Percentiles rank a stretch among this genome's conserved stretches.
These are phyloP conservation scores for Crotalaria pallida DNA, from an alignment of 306 rosid genomes.

Conservation along the genomic window DNA sequence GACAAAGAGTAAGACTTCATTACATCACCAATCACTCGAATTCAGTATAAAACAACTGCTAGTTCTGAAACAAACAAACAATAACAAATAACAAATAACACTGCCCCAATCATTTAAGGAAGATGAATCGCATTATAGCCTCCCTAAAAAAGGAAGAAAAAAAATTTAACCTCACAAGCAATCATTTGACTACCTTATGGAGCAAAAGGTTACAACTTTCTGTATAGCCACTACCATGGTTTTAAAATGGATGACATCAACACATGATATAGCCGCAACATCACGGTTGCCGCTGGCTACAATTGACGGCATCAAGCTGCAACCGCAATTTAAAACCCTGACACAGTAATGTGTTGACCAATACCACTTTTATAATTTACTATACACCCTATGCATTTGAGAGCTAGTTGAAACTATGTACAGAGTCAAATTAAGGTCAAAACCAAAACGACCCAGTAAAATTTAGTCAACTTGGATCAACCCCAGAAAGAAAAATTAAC, in stretches of 20 bases:
- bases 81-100: not conserved
- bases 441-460: constrained; percentile 19
- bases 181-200: not conserved
- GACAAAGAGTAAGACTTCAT: not conserved
- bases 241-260: no score
- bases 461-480: not conserved
- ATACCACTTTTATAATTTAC: not conserved
- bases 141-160: not conserved
- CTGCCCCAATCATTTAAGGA: not conserved
- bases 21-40: not conserved
- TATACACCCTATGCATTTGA: constrained; percentile 16
- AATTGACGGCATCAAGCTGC: no score
- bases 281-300: no score
- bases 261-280: no score
- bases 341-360: not conserved
- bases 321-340: no score
- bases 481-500: not conserved
- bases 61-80: not conserved
- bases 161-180: not conserved
- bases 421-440: constrained; percentile 25
- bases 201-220: not conserved
- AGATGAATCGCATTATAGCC: not conserved
- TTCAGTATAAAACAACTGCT: not conserved
- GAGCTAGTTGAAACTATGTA: not conserved
- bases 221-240: no score